Evolutionary conservation across 108 stramenopile species (phyloP), one percentile per base, ranked within the genome.

Genomic region (Pinguiococcus pyrenoidosus): DNA sequence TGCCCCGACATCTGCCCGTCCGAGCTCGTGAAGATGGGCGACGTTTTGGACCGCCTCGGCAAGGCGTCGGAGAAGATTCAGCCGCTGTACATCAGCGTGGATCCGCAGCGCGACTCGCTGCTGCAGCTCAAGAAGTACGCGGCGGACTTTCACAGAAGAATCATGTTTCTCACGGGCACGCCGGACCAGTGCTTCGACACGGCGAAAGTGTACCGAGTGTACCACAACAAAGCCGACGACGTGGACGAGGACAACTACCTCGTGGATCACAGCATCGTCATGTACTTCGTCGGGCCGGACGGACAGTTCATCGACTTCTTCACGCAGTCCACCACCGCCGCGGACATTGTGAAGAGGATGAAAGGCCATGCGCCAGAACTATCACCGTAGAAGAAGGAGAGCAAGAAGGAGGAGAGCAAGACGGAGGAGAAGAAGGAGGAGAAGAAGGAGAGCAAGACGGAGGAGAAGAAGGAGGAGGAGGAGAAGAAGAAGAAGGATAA

Each of bases 1-100:
- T 99, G 98, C 68, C 98, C 98, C 24, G 98, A 99, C 58, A 99
- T 99, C 64, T 99, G 98, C 45, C 98, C 98, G 5, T 84, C 90
- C 1, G 98, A 99, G 78, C 87, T 99, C 75, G 75, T 95, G 34
- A 99, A 99, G 69, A 62, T 97, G 9, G 87, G 83, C 13, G 73
- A 86, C 28, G 83, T 97, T 10, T 79, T 97, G 71, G 86, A 91
- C 58, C 68, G 52, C 40, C 72, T 91, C 9, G 76, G 80, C 41
- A 80, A 81, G 62, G 63, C 77, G 26, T 62, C 29, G n/a, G 2
- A 46, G 27, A 39, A 35, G 60, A 48, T 21, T n/a, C 51, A 65
- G 41, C 93, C 93, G 1, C 69, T 99, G 28, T 96, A 96, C 63
- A 89, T 99, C 14, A 78, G 80, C 12, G 90, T 99, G 13, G 98